Evolutionary conservation across 2,329 filamentous ascomycete species (phyloP), one percentile per base, ranked within the genome.

Genomic region (Colletotrichum musicola): DNA sequence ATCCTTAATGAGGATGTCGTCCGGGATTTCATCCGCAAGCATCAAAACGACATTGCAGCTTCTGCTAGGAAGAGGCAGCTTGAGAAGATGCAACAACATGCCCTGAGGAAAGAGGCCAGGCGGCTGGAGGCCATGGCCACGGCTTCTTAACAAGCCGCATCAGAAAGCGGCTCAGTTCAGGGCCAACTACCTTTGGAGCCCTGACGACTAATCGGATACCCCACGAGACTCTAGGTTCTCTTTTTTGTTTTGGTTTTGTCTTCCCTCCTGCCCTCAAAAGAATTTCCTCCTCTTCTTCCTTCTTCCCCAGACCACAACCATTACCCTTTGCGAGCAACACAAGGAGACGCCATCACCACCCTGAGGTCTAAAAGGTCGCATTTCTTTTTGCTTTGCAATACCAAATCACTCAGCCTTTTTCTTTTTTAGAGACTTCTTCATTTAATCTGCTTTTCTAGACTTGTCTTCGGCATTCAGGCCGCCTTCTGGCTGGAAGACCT

Each of bases 1-100:
- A 50, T 25, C 25, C 20, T 42, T 6, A 22, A 65, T 20, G 54
- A 49, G 27, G 42, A 64, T 35, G 54, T 64, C n/a, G 47, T 49
- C 16, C 30, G 30, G 30, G 35, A 30, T 13, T 69, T 66, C 35
- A 35, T 69, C 30, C 46, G 16, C 42, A 40, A 61, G 44, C 35
- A 56, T 2, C 40, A 22, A 25, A 44, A 61, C 4, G 56, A 5
- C 6, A 30, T 69, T 12, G 66, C 55, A 1, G 16, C 4, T 46
- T 46, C 16, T 46, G 44, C 14, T 16, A 46, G 7, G 16, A 46
- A 18, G 25, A 35, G 14, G 2, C 25, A 13, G 12, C 20, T 14
- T 25, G 42, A 25, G 40, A 35, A 46, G 20, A 16, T 27, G n/a
- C 6, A 35, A 35, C 6, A 35, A 35, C 7, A 35, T 35, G 30